A percentile compares a stretch with the other conserved stretches of the same genome.
These are phyloP conservation scores for Yarrowia osloensis DNA, from an alignment of 805 yeast genomes.

Conservation along the genomic window DNA sequence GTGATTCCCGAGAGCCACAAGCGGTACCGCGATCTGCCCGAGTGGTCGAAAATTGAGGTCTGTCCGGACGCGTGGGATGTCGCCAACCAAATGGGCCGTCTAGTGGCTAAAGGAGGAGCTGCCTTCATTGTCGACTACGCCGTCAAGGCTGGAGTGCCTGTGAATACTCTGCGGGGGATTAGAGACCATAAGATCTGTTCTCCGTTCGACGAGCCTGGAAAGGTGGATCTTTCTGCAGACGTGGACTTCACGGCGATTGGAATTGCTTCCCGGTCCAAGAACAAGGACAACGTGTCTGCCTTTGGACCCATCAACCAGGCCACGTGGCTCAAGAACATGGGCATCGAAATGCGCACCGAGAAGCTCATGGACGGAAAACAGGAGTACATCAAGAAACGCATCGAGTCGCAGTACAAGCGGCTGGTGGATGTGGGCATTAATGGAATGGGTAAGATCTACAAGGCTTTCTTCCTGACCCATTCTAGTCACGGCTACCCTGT, in stretches of 20 bases:
- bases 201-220: constrained; percentile 75
- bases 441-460: constrained; percentile 77
- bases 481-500: constrained; percentile 15
- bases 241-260: constrained; percentile 72
- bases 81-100: constrained; percentile 53
- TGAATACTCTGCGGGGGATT: constrained; percentile 74
- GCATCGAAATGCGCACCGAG: constrained; percentile 66
- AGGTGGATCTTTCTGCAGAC: constrained; percentile 78
- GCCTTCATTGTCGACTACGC: constrained; percentile 82
- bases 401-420: constrained; percentile 60
- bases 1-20: constrained; percentile 52
- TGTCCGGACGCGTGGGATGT: constrained; percentile 72
- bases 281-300: constrained; percentile 39
- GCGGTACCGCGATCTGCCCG: constrained; percentile 56
- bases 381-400: constrained; percentile 52
- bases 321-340: constrained; percentile 74
- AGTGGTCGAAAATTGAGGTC: constrained; percentile 64
- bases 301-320: constrained; percentile 74
- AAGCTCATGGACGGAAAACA: constrained; percentile 48
- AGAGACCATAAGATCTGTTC: constrained; percentile 69
- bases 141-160: constrained; percentile 58
- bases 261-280: constrained; percentile 39
- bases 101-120: constrained; percentile 55
- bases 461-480: constrained; percentile 46
- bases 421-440: constrained; percentile 60